phyloP scores from a whole-genome alignment of 2,329 filamentous ascomycete genomes.

The Samsoniella hepiali region DNA sequence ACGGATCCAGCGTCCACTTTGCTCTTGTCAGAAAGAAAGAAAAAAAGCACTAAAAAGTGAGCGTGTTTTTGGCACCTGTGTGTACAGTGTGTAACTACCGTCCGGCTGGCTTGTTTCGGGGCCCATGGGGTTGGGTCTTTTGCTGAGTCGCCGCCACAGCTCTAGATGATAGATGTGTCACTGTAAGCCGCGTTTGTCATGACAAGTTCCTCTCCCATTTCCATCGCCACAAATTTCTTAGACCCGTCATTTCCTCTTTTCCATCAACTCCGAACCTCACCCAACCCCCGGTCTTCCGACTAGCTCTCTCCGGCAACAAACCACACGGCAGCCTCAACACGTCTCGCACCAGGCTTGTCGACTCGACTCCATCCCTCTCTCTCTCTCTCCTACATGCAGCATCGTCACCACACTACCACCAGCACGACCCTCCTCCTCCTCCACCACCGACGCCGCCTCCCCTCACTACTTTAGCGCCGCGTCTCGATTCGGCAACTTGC shows the following conservation, averaged over 20 bases:
- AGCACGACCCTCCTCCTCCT: neutral
- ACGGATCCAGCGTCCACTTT: neutral
- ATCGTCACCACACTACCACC: neutral
- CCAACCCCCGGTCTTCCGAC: neutral
- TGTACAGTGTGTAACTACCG: neutral
- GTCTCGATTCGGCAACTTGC: constrained; percentile 18
- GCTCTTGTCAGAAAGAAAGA: neutral
- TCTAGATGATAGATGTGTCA: too few relatives aligned
- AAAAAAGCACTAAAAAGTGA: neutral
- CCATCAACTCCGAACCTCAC: neutral
- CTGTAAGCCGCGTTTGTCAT: neutral
- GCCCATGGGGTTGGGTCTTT: neutral
- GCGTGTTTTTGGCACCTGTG: neutral
- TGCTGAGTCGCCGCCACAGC: neutral
- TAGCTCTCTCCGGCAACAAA: neutral
- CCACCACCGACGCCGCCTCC: neutral
- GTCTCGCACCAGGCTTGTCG: neutral
- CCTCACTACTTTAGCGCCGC: constrained; percentile 18
- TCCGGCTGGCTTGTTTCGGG: constrained; percentile 1
- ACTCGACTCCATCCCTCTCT: neutral
- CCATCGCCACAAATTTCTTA: neutral
- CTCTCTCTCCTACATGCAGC: neutral
- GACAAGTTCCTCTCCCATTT: neutral
- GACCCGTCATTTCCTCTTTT: too few relatives aligned
- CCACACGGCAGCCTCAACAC: neutral